phyloP scores from a whole-genome alignment of 495 filamentous ascomycete species.

The Daldinia loculata region DNA sequence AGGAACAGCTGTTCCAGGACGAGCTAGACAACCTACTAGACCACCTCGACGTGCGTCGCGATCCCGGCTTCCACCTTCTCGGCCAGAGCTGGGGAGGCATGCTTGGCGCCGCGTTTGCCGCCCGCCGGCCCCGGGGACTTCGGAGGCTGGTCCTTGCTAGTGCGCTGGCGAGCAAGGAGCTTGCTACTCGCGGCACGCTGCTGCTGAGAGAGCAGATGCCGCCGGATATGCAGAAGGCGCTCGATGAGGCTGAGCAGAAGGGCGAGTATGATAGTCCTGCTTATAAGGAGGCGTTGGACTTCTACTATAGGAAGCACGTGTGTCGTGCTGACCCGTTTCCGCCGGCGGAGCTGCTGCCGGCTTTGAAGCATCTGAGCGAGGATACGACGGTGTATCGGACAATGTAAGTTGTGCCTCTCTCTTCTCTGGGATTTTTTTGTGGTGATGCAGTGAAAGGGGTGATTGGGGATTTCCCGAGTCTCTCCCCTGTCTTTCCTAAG shows the following conservation, averaged over 20 bases:
- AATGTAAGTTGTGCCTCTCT: constrained; percentile 45
- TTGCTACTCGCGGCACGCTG: constrained; percentile 46
- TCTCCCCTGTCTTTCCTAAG: no score
- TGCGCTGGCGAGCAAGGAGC: no score
- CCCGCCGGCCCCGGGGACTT: constrained; percentile 52
- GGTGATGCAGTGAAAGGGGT: neutral
- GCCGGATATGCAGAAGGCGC: constrained; percentile 44
- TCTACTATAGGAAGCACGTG: constrained; percentile 51
- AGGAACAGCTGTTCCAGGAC: constrained; percentile 53
- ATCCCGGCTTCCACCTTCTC: constrained; percentile 18
- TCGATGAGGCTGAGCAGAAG: constrained; percentile 49
- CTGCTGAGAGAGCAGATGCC: constrained; percentile 51
- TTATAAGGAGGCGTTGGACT: constrained; percentile 52
- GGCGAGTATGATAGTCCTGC: constrained; percentile 54
- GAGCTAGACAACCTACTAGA: constrained; percentile 60
- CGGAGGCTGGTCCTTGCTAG: constrained; percentile 53
- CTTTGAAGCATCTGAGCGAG: constrained; percentile 48
- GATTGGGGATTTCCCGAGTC: neutral
- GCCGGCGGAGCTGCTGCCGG: constrained; percentile 46
- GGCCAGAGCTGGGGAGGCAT: constrained; percentile 31
- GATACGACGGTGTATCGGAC: constrained; percentile 56
- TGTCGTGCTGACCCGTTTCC: constrained; percentile 51
- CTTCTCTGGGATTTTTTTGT: neutral
- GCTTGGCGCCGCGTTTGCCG: constrained; percentile 24
- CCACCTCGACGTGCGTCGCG: constrained; percentile 40